Evolutionary conservation across 2,329 filamentous ascomycete species (phyloP), one percentile per base, ranked within the genome.

Genomic region (Cladosporium sp.): DNA sequence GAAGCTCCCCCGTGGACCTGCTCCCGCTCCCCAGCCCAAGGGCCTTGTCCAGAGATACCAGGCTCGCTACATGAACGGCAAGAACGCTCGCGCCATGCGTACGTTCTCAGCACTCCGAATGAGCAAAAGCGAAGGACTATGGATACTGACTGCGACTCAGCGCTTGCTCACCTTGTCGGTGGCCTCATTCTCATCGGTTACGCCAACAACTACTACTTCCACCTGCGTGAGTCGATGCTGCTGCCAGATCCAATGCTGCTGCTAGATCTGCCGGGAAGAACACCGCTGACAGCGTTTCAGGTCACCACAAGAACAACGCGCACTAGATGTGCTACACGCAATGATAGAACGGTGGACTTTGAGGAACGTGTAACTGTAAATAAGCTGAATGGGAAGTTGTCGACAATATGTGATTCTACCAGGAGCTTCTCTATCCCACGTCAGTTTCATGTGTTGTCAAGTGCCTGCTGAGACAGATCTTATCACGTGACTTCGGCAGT

Each of bases 271-370:
- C n/a, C n/a, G 32, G 55, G 12, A 25, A 11, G 22, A 30, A 51
- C 57, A 46, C 48, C 51, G 50, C 55, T 64, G 57, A 68, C 57
- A 58, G 27, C 60, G 50, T 49, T 38, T 53, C 62, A 98, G 93
- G 93, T 66, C 92, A 98, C 83, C 92, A 97, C 87, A 98, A 98
- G 88, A 97, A 98, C 86, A 94, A 98, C 75, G 88, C 89, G 65
- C 93, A 98, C 80, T 98, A 94, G 51, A 52, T 39, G 40, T 18
- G 45, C 36, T 39, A 19, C 12, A 32, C 18, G 36, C 36, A 7
- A 25, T 22, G 36, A 38, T 19, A 39, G 40, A 36, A 18, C 9
- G 22, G 43, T 32, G 43, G 38, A 35, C 29, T 6, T 38, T 32
- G 43, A 47, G 46, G 35, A 20, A 51, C 20, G 30, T 48, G 43